Evolutionary conservation across 2,329 filamentous ascomycete genomes (phyloP), one percentile per base, ranked within the genome.

Genomic region (Colletotrichum ledebouriae): DNA sequence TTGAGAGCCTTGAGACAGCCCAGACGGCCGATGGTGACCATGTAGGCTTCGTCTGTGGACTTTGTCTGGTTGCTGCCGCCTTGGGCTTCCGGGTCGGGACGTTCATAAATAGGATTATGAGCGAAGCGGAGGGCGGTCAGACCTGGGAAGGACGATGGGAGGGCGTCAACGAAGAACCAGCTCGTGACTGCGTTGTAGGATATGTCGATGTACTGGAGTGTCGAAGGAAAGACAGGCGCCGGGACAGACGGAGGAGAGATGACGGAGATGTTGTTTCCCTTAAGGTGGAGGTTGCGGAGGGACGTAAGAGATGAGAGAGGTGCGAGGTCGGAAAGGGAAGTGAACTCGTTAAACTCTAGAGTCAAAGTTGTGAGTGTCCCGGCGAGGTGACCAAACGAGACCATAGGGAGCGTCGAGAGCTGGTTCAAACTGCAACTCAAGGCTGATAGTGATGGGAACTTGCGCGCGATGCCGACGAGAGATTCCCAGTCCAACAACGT

Each of bases 21-120:
- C 1, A 98, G 83, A 2, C 94, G 92, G 33, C 91, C 93, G 29
- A 97, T 83, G 1, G 93, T 93, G 55, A 98, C 86, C 92, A 97
- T 97, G 81, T 94, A 95, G 1, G 92, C 91, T 74, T 97, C 93
- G 62, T 97, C 93, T 1, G 90, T 85, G 6, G 85, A 86, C 29
- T 85, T 79, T 25, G 81, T 78, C 61, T 80, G 82, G 37, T 39
- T 60, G 80, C 76, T n/a, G 75, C 70, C 37, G 69, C 77, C 73
- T 73, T 12, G 71, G 63, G 59, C 72, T 71, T 17, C 70, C 83
- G 73, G 76, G 71, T 81, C 80, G 29, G 77, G 83, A 71, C 84
- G 81, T 61, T 90, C 84, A 79, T 93, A 97, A 22, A 98, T 85
- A 4, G 95, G 94, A 73, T 98, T 98, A 76, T 94, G 90, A 5